Base-by-base conservation (phyloP, 2,329 filamentous ascomycete genomes). In the Ophidiomyces ophidiicola region DNA sequence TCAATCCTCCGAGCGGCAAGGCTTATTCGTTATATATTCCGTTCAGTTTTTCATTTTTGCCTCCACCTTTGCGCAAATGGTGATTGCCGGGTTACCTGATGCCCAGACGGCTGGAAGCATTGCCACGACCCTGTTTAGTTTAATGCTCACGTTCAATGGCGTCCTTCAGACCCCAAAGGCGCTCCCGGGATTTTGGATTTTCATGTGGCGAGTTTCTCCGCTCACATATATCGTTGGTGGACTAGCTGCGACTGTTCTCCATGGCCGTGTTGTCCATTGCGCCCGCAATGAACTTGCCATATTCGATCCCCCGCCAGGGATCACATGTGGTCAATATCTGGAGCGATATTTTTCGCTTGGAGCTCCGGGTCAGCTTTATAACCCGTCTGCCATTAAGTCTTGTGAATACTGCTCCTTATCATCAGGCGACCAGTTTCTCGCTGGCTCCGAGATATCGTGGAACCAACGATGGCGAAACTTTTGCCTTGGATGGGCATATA, bases 201-300 rank as follows among this genome's bases (percentile, higher is more conserved):
- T 85, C 67, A 82, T 86, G 78, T 88, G 88, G 60, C 74, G 80
- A 32, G 63, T 86, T 34, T 85, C 79, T 0, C 85, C 86, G 0
- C 82, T 94, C 50, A 87, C 81, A 0, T 94, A 93, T 56, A 64
- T 90, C 11, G 74, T 88, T 18, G 71, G 72, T 6, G 82, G 78
- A 15, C 76, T 93, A 63, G 58, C 88, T 0, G 71, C 78, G 0
- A 73, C 72, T 0, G 82, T 74, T 2, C 63, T 93, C 4, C 80
- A 81, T 28, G 78, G 80, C 50, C 74, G 74, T 0, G 34, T 61
- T 0, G 76, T 88, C 21, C 48, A 56, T 0, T 94, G 86, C 57
- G 74, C 81, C 0, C 47, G 56, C 4, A 82, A 80, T 53, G 86
- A 94, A 56, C 69, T 74, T 44, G 65, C 83, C 15, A 55, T 61